These are phyloP conservation scores for Aspergillus uvarum DNA, from an alignment of 2,329 filamentous ascomycete genomes.

Conservation along the genomic window DNA sequence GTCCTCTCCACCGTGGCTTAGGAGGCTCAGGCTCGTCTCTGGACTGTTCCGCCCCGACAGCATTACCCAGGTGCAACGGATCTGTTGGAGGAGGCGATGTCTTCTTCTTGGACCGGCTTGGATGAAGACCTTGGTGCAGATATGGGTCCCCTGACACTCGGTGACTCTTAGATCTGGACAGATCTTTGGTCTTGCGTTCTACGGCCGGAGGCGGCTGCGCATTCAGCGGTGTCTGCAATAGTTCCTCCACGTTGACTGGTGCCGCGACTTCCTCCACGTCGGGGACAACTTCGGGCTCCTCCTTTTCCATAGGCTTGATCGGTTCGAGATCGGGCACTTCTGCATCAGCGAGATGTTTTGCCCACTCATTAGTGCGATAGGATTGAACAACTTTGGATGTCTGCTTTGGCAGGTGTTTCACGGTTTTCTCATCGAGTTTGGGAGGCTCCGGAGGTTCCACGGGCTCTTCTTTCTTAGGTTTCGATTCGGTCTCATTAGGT, in stretches of 20 bases:
- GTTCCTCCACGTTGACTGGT: constrained; percentile 63
- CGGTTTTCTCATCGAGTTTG: constrained; percentile 35
- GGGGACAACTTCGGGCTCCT: constrained; percentile 31
- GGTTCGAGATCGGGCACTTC: constrained; percentile 66
- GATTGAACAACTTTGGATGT: constrained; percentile 75
- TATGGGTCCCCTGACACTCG: constrained; percentile 17
- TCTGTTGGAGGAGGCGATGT: constrained; percentile 6
- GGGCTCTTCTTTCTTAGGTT: constrained; percentile 20
- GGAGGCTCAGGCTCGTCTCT: constrained; percentile 18
- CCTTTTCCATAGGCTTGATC: constrained; percentile 40
- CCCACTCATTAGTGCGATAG: constrained; percentile 94
- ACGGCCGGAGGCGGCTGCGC: constrained; percentile 46
- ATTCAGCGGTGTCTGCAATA: constrained; percentile 63
- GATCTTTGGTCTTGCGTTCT: constrained; percentile 19
- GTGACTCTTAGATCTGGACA: constrained; percentile 17
- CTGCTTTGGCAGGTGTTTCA: constrained; percentile 65
- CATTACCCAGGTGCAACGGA: constrained; percentile 12
- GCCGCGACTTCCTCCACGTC: constrained; percentile 53
- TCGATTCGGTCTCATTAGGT: constrained; percentile 1
- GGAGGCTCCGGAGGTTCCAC: constrained; percentile 23
- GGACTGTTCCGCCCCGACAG: constrained; percentile 13
- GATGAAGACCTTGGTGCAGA: not conserved
- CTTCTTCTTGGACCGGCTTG: constrained; percentile 12
- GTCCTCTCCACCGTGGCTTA: constrained; percentile 27
- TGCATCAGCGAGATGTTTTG: constrained; percentile 78